Base-by-base conservation (phyloP, 495 filamentous ascomycete species). In the Aspergillus wentii region DNA sequence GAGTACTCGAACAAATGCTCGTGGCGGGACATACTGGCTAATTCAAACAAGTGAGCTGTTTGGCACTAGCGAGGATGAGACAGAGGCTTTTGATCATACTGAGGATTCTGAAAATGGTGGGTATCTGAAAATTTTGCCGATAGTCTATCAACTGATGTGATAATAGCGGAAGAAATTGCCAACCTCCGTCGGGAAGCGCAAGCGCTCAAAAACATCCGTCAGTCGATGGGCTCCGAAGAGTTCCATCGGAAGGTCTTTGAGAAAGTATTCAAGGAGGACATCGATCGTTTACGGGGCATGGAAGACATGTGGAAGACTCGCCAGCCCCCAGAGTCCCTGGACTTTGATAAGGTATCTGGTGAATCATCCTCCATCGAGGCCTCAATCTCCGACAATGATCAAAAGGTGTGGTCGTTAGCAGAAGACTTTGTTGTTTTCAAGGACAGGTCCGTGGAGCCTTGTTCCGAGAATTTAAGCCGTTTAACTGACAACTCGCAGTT, bases 301-400 rank as follows among this genome's bases (percentile, higher is more conserved):
- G 84, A 90, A 46, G 90, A 92, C 38, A 94, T 95, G 89, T 99
- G 94, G 94, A 95, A 90, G 64, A 76, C 75, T 10, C 72, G 88
- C 30, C 76, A 76, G 43, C 72, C 80, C 1, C 92, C 94, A 13
- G 71, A 83, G 42, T 67, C 81, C 8, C 74, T 97, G 1, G 69
- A 86, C 33, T 90, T 82, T 57, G 61, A 76, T 3, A 53, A 64
- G 10, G 35, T 77, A 0, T 55, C 71, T 10, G 50, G 76, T n/a
- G 64, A 71, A 7, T 72, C 73, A 2, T 43, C 69, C 18, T 69
- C 58, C 1, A 57, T 73, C 4, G 76, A 76, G 19, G 52, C 73
- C 2, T 60, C 61, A 8, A 63, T 90, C 17, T 62, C 85, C 0
- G 65, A 64, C 4, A 74, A 80, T 33, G 87, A 83, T 14, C 92